Evolutionary conservation across 2,329 filamentous ascomycete genomes (phyloP), one percentile per base, ranked within the genome.

Genomic region (Dissoconium aciculare): DNA sequence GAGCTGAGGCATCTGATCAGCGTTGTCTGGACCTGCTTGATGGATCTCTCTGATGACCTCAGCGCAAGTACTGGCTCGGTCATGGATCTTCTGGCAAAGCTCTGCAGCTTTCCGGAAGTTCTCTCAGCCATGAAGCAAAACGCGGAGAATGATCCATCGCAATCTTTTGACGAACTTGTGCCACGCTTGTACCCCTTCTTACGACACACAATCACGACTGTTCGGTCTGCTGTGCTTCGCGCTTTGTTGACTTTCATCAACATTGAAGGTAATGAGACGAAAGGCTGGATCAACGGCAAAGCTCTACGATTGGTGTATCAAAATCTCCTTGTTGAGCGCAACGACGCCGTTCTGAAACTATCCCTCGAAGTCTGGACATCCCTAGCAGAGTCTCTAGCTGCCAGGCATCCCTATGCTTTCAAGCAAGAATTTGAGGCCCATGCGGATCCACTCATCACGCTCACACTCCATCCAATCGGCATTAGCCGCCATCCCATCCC

Each of bases 21-120:
- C 50, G 92, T 95, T 36, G 85, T 98, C 15, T 98, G 89, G 89
- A 81, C 92, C 49, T 95, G 89, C 59, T 64, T 98, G 14, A 92
- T 87, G 3, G 91, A 92, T 51, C 64, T 98, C n/a, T 85, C 87
- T 41, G 89, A 98, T 51, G 89, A 98, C 51, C 66, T 98, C 11
- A 95, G 85, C 53, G 89, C 89, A 3, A 95, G 89, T 53, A 98
- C 91, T 6, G 89, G 89, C 28, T 91, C 84, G 34, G 92, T 98
- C 32, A 98, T 98, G 91, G 91, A 98, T 54, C 69, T 98, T 24
- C 67, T 98, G 11, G 89, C 91, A 10, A 95, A 89, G 37, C 71
- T 98, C 2, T 98, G 89, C 60, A 79, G 84, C 40, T 98, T 94
- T 60, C 81, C 81, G 1, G 73, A 93, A 58, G 87, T 95, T 5